Conservation (phyloP, 352 stramenopile species). For the Phytophthora kernoviae region DNA sequence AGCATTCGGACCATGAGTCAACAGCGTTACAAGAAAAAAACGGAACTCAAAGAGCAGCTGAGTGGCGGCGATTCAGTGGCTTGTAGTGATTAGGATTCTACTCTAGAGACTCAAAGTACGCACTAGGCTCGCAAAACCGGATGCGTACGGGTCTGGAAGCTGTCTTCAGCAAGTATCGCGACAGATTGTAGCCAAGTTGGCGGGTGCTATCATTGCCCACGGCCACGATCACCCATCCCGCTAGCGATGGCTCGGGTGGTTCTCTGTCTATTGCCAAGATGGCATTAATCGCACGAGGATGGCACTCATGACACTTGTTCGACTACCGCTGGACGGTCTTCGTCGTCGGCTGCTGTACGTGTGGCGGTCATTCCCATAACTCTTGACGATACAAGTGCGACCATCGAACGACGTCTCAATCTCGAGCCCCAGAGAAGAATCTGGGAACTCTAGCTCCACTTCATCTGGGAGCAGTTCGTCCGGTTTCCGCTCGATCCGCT, state of each 20-base stretch:
- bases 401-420: slow-evolving; percentile 84
- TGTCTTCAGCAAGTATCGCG: slow-evolving; percentile 76
- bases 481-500: slow-evolving; percentile 61
- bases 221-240: slow-evolving; percentile 71
- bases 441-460: slow-evolving; percentile 68
- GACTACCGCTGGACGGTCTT: slow-evolving; percentile 19
- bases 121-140: slow-evolving; percentile 76
- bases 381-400: slow-evolving; percentile 70
- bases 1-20: too few species aligned
- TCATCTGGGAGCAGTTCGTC: slow-evolving; percentile 51
- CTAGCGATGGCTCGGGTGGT: slow-evolving; percentile 33
- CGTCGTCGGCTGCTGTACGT: slow-evolving; percentile 44
- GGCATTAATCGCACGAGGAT: slow-evolving; percentile 14
- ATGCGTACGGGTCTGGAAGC: slow-evolving; percentile 63
- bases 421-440: slow-evolving; percentile 58
- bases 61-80: too few species aligned
- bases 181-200: slow-evolving; percentile 65
- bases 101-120: slow-evolving; percentile 73
- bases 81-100: slow-evolving; percentile 16
- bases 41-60: too few species aligned
- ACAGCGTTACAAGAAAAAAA: too few species aligned
- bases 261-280: slow-evolving; percentile 26
- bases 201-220: slow-evolving; percentile 75
- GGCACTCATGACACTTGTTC: slow-evolving; percentile 2
- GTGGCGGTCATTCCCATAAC: slow-evolving; percentile 48